These are phyloP conservation scores for Patellifolia procumbens DNA, from an alignment of 179 eudicot species.

Conservation along the genomic window DNA sequence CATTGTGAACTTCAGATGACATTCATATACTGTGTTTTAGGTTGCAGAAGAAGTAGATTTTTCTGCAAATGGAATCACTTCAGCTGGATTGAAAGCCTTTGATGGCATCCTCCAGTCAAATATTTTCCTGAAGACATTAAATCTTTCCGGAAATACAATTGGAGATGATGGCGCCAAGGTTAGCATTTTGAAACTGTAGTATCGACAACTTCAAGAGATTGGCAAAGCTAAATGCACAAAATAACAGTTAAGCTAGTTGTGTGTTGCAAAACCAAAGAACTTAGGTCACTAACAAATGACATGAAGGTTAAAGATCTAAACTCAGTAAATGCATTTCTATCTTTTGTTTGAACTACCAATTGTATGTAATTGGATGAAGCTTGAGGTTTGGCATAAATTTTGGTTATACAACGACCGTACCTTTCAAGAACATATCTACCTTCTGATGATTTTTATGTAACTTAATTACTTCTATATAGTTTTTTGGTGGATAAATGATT, in stretches of 20 bases:
- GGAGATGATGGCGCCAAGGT: slow-evolving; percentile 98
- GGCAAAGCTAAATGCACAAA: neutral
- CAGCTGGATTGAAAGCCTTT: slow-evolving; percentile 85
- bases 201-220: neutral
- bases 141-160: slow-evolving; percentile 84
- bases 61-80: slow-evolving; percentile 88
- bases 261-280: neutral
- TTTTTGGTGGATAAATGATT: neutral
- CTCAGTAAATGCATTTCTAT: neutral
- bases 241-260: neutral
- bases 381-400: neutral
- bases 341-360: neutral
- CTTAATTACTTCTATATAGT: neutral
- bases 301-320: neutral
- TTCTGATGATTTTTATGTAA: neutral
- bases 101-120: slow-evolving; percentile 90
- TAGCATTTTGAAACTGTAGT: slow-evolving; percentile 20
- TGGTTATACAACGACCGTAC: neutral
- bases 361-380: neutral
- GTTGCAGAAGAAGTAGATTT: slow-evolving; percentile 84
- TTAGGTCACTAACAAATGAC: neutral
- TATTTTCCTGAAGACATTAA: slow-evolving; percentile 65
- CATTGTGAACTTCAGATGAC: slow-evolving; percentile 12
- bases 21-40: slow-evolving; percentile 41
- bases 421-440: neutral